Base-by-base conservation (phyloP, 495 filamentous ascomycete genomes). In the Pyronema omphalodes region DNA sequence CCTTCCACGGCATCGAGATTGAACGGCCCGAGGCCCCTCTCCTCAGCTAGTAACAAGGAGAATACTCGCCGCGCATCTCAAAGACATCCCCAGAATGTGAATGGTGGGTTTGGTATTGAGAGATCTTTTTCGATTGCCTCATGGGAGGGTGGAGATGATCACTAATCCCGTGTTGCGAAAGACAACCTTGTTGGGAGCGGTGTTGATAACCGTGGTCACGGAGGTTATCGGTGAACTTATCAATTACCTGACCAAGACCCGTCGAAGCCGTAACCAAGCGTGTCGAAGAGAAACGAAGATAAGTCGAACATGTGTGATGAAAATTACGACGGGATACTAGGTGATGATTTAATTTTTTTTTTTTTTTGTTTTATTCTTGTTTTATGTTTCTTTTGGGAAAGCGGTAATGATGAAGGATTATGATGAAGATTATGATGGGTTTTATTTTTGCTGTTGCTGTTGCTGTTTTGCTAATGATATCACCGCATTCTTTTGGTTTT, bases 31-130 rank as follows among this genome's bases (percentile, higher is more conserved):
- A 52, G 62, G n/a, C 62, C 62, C 17, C 44, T 65, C 40, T 61
- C 58, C 17, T 59, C 58, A 47, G 57, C 63, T 52, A 65, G 62
- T 37, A 64, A 65, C 44, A 65, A 65, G 54, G 62, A 65, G 43
- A 65, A 61, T 15, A 55, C 55, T 37, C 54, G 61, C 51, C 59
- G 58, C 18, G 54, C 60, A 29, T 60, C 60, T 15, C 60, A 64
- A 7, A 55, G 60, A 15, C 51, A 46, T 18, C 60, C 60, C 12
- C 60, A 63, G 53, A 54, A 53, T 43, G 60, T 60, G 40, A 37
- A 56, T 60, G 60, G 61, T 64, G 58, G 53, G 60, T 43, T 36
- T 36, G 23, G 23, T 29, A 29, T 29, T 29, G 23, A 29, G 23
- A 11, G 34, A 29, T 19, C 37, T 52, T 17, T 5, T 52, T 34